phyloP scores from a whole-genome alignment of 2,329 filamentous ascomycete species.

The Fusarium annulatum region DNA sequence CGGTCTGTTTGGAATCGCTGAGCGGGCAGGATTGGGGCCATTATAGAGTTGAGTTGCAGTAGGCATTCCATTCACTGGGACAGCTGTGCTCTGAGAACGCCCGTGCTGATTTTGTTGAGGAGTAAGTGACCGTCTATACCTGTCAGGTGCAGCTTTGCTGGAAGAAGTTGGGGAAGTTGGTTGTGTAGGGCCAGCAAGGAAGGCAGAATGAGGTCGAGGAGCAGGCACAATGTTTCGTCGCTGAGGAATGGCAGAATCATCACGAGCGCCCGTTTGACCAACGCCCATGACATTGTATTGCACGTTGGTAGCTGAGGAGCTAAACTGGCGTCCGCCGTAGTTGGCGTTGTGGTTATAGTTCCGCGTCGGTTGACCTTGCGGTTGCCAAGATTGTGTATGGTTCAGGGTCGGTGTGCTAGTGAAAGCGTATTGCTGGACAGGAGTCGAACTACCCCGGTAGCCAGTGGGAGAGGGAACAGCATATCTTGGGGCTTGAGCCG shows the following conservation, averaged over 20 bases:
- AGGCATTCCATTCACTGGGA: conserved; percentile 44
- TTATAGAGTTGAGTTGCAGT: conserved; percentile 48
- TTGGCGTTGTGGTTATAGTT: conserved; percentile 42
- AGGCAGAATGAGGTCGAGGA: conserved; percentile 57
- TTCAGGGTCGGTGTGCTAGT: conserved; percentile 75
- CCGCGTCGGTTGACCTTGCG: conserved; percentile 43
- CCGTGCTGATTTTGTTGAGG: conserved; percentile 49
- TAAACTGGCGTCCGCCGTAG: conserved; percentile 50
- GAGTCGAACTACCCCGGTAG: conserved; percentile 67
- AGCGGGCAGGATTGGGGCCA: conserved; percentile 44
- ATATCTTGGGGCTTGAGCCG: conserved; percentile 49
- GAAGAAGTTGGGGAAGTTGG: conserved; percentile 57
- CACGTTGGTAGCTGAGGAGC: conserved; percentile 54
- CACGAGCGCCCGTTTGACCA: conserved; percentile 58
- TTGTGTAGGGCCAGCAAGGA: conserved; percentile 55
- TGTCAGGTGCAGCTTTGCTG: conserved; percentile 72
- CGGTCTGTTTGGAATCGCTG: conserved; percentile 58
- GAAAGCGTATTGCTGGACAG: conserved; percentile 82
- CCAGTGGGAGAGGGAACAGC: conserved; percentile 54
- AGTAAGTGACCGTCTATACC: conserved; percentile 74
- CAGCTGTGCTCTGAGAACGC: conserved; percentile 52
- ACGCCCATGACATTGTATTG: conserved; percentile 53
- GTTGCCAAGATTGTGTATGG: conserved; percentile 64
- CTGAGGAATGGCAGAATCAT: conserved; percentile 62
- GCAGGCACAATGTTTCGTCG: conserved; percentile 55